These are phyloP conservation scores for Pseudonectria foliicola DNA, from an alignment of 2,329 filamentous ascomycete species.

Conservation along the genomic window DNA sequence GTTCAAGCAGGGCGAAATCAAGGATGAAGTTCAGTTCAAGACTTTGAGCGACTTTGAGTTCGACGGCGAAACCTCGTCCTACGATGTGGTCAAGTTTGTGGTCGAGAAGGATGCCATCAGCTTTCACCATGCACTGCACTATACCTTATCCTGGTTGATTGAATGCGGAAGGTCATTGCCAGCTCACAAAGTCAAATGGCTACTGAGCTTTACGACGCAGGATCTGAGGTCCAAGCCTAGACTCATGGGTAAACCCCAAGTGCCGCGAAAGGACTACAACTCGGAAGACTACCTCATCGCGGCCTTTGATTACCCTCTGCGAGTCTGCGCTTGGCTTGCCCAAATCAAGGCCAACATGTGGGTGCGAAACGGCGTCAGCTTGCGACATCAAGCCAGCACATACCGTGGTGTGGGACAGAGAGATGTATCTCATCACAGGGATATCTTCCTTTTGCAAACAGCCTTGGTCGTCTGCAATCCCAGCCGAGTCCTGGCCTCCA, in stretches of 20 bases:
- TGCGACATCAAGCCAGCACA: slow-evolving; percentile 89
- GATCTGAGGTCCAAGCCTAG: slow-evolving; percentile 61
- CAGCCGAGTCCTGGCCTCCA: slow-evolving; percentile 75
- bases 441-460: slow-evolving; percentile 89
- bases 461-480: slow-evolving; percentile 82
- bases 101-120: slow-evolving; percentile 89
- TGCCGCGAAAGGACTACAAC: slow-evolving; percentile 49
- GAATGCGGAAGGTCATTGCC: slow-evolving; percentile 77
- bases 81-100: slow-evolving; percentile 74
- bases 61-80: slow-evolving; percentile 48
- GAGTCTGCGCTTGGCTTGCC: slow-evolving; percentile 91
- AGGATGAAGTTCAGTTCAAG: slow-evolving; percentile 79
- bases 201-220: slow-evolving; percentile 65
- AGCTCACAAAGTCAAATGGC: slow-evolving; percentile 54
- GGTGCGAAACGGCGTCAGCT: slow-evolving; percentile 94
- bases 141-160: slow-evolving; percentile 91
- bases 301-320: slow-evolving; percentile 85
- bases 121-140: slow-evolving; percentile 95
- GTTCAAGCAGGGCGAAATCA: slow-evolving; percentile 83
- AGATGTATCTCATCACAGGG: slow-evolving; percentile 89
- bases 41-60: slow-evolving; percentile 72
- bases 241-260: slow-evolving; percentile 52
- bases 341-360: slow-evolving; percentile 99
- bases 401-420: slow-evolving; percentile 85
- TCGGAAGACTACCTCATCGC: slow-evolving; percentile 78